Base-by-base conservation (phyloP, 345 rosid species). In the Cochlearia excelsa region DNA sequence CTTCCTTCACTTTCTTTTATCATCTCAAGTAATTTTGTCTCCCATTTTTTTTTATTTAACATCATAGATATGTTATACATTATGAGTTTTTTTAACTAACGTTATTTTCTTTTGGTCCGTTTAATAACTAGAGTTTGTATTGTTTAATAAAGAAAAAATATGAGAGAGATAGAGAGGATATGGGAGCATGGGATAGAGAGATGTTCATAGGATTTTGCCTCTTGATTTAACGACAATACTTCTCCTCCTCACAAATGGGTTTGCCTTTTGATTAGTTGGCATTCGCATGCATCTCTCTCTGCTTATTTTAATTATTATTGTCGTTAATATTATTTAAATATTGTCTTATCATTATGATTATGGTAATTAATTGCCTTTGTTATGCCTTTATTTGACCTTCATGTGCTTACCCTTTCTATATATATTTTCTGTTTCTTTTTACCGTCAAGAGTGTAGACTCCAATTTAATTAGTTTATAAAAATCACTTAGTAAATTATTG, bases 171-270 rank as follows among this genome's bases (percentile, higher is more conserved):
- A 57, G 16, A 34, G 64, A 61, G 54, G 16, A 37, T 16, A 66
- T 72, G 74, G 48, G 80, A 61, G 68, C 63, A 63, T 72, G 73
- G 70, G 5, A 33, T 3, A 3, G 61, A 46, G 51, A 59, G 61
- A 71, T 34, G 65, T 51, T 33, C 35, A 33, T 33, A 33, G 35
- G 35, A 33, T 33, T 71, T 8, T 68, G 88, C 77, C 81, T 77
- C 64, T 81, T 48, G 52, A 76, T 75, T 49, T 30, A 58, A 81
- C 85, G 94, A 86, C 95, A 84, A 76, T 9, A 71, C 80, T 74
- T 63, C 26, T 63, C 53, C 45, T 40, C 65, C 67, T 61, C 66
- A 57, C 70, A 76, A 51, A 51, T 55, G 16, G 52, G 35, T 45
- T 57, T 81, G 86, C 79, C 79, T 69, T 78, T 69, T 75, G 46